Base-by-base conservation (phyloP, 345 rosid species). In the Salix suchowensis region DNA sequence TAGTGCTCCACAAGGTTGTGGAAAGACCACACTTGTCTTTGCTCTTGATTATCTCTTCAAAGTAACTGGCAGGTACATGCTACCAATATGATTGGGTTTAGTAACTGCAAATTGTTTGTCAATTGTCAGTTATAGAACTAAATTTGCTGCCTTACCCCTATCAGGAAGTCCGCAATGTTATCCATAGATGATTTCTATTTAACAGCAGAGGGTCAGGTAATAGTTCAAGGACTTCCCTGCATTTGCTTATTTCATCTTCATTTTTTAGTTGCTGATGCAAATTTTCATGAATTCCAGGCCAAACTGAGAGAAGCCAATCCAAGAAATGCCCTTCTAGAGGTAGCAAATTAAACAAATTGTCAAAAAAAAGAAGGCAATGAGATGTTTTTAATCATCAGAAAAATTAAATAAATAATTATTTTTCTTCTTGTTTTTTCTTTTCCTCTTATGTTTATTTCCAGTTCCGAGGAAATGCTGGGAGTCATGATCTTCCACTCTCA, bases 1-100 rank as follows among this genome's bases (percentile, higher is more conserved):
- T 70, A 93, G 97, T 69, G 98, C 98, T 5, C 98, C 99, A 30
- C 98, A 96, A 80, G 99, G 97, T 83, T 93, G 98, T 86, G 99
- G 99, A 78, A 96, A 96, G 90, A 93, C 96, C 65, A 96, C 99
- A 15, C 99, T 93, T 70, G 98, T 92, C 77, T 91, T 92, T 86
- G 99, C 98, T 50, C 98, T 96, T 75, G 88, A 89, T 81, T 89
- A 89, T 82, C 98, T 96, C 75, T 96, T 96, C 85, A 74, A 77
- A 71, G 77, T 82, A 42, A 91, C 94, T 26, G 90, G 90, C 88
- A 92, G 94, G 99, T 96, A 83, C 14, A 30, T 65, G 5, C 32
- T 36, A 7, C 15, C 26, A 14, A 64, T 34, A 7, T 34, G 8
- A 72, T 44, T 7, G 9, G 18, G 68, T 30, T 28, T 16, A 16